A percentile compares a stretch with the other conserved stretches of the same genome.
Conservation (phyloP, 306 rosid species). For the Prunus fruticosa region DNA sequence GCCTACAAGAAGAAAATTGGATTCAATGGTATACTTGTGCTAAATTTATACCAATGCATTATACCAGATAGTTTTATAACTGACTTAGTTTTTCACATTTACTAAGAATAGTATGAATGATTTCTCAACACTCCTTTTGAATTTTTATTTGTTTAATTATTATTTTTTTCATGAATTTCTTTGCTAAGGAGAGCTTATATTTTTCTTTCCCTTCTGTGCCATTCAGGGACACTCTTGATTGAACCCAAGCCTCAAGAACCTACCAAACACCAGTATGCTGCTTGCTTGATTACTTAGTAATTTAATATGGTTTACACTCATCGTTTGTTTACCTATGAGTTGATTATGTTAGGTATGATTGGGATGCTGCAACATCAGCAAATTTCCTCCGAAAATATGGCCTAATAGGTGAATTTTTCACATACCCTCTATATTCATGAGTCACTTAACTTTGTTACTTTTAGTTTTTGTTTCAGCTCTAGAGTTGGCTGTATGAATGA, state of each 20-base stretch:
- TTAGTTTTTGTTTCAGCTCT: not conserved
- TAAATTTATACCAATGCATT: conserved; percentile 12
- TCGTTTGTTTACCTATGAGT: conserved; percentile 9
- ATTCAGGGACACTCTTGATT: conserved; percentile 78
- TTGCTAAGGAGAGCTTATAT: not conserved
- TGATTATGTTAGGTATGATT: conserved; percentile 72
- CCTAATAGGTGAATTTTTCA: conserved; percentile 50
- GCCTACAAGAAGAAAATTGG: conserved; percentile 93
- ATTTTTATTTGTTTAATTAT: not conserved
- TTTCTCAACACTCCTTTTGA: not conserved
- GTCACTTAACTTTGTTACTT: not conserved
- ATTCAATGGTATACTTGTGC: conserved; percentile 59
- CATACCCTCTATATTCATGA: not conserved
- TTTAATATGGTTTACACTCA: conserved; percentile 1
- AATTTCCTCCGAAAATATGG: conserved; percentile 85
- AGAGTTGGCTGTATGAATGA: not conserved
- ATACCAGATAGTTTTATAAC: not conserved
- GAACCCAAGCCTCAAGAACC: conserved; percentile 99
- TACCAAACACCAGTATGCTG: conserved; percentile 82
- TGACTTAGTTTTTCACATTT: not conserved
- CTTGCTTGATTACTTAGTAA: conserved; percentile 19
- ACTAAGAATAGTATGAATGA: not conserved
- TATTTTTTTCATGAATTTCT: not conserved
- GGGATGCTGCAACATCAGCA: conserved; percentile 98
- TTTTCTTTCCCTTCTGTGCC: conserved; percentile 3